A percentile compares a stretch with the other conserved stretches of the same genome.
phyloP scores from a whole-genome alignment of 202 grass and related monocot genomes.

The Setaria viridis region DNA sequence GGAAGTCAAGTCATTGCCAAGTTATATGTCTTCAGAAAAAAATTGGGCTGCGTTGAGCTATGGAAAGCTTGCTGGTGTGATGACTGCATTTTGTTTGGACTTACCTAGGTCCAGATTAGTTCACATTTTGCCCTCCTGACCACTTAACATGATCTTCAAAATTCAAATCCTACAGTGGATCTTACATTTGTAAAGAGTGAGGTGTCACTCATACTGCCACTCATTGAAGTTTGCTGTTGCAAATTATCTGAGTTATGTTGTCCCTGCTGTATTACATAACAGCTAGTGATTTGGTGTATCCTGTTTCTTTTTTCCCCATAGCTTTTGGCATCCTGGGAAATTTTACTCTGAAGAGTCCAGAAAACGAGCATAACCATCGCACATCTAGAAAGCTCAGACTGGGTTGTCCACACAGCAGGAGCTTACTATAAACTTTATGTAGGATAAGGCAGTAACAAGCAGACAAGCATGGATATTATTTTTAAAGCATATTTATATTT shows the following conservation, averaged over 20 bases:
- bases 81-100: not conserved
- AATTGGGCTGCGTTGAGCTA: not conserved
- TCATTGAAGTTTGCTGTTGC: slow-evolving; percentile 23
- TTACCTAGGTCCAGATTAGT: slow-evolving; percentile 11
- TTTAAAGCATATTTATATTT: not conserved
- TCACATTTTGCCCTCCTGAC: slow-evolving; percentile 3
- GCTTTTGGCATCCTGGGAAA: slow-evolving; percentile 14
- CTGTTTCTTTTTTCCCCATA: not conserved
- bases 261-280: slow-evolving; percentile 3
- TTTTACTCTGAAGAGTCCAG: not conserved
- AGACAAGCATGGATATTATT: not conserved
- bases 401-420: not conserved
- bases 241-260: slow-evolving; percentile 8
- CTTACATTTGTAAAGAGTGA: slow-evolving; percentile 17
- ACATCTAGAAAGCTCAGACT: not conserved
- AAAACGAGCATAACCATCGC: not conserved
- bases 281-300: slow-evolving; percentile 8
- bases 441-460: not conserved
- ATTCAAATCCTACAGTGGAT: slow-evolving; percentile 7
- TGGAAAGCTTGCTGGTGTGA: not conserved
- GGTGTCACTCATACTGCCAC: not conserved
- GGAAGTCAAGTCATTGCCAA: not conserved
- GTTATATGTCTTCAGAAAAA: not conserved
- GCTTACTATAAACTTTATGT: not conserved
- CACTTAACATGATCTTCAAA: not conserved